A percentile compares a stretch with the other conserved stretches of the same genome.
Evolutionary conservation across 2,329 filamentous ascomycete genomes (phyloP).

Genomic region (Neofusicoccum parvum): DNA sequence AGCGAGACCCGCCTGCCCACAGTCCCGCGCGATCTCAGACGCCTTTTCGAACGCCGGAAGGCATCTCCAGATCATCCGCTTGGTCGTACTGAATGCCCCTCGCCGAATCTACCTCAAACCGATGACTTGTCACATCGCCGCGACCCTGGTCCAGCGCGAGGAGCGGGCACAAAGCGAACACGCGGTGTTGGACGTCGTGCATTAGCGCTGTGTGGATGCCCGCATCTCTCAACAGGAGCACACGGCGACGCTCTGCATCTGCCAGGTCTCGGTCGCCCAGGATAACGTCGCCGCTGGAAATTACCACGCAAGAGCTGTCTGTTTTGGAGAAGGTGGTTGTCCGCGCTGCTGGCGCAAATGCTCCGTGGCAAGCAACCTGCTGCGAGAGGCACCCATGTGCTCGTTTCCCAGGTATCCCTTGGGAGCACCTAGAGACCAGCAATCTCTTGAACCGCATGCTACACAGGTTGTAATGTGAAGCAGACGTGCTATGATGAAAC

Average conservation of each 20-base stretch:
- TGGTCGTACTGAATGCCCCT: not conserved
- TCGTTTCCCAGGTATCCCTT: too few species aligned
- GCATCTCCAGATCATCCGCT: not conserved
- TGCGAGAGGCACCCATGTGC: too few species aligned
- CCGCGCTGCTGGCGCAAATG: too few species aligned
- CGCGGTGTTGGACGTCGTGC: slow-evolving; percentile 3
- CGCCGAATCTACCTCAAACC: not conserved
- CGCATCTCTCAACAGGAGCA: not conserved
- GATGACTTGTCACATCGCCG: not conserved
- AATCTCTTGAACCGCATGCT: too few species aligned
- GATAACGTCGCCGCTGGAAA: too few species aligned
- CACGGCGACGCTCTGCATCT: not conserved
- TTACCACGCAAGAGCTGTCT: not conserved
- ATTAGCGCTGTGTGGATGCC: not conserved
- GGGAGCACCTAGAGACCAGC: too few species aligned
- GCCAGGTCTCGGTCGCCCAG: not conserved
- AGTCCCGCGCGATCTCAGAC: not conserved
- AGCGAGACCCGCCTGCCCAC: not conserved
- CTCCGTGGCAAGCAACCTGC: too few species aligned
- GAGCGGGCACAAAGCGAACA: slow-evolving; percentile 5
- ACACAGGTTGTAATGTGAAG: too few species aligned
- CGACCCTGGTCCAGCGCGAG: not conserved
- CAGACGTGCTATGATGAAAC: too few species aligned
- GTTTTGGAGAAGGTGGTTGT: not conserved
- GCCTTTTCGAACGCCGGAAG: not conserved